Conservation (phyloP, 371 early-diverging fungal genomes). For the Funneliformis caledonium region DNA sequence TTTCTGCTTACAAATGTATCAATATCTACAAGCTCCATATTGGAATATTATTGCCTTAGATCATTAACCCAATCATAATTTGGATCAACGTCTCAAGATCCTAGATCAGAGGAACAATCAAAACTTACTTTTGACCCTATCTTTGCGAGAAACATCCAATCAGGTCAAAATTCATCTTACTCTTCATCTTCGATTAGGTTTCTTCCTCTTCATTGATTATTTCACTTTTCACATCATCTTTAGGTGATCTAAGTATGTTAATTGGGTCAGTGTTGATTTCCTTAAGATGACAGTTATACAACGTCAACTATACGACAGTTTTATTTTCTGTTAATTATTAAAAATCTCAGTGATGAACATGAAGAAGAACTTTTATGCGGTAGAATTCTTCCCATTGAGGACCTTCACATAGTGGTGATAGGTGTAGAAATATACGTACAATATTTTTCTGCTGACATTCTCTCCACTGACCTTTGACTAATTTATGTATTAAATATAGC, state of each 20-base stretch:
- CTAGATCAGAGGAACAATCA: neutral
- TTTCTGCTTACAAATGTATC: neutral
- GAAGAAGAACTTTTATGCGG: slow-evolving; percentile 7
- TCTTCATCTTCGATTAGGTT: neutral
- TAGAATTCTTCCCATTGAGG: too few relatives aligned
- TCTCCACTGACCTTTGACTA: neutral
- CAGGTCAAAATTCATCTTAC: neutral
- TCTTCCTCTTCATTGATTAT: neutral
- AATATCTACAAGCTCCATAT: neutral
- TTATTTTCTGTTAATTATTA: neutral
- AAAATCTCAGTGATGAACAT: neutral
- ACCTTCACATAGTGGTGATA: too few relatives aligned
- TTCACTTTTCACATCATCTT: neutral
- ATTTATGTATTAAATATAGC: neutral
- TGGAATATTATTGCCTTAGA: neutral
- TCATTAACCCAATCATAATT: too few relatives aligned
- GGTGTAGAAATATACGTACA: too few relatives aligned
- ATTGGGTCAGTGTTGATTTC: neutral
- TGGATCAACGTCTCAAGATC: neutral
- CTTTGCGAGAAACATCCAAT: neutral
- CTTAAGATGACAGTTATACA: neutral
- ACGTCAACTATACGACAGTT: neutral
- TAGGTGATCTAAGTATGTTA: neutral
- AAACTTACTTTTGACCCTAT: neutral
- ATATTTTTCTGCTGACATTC: too few relatives aligned